Evolutionary conservation across 1,139 yeast species (phyloP).

Genomic region (Debaryomycetaceae sp.): DNA sequence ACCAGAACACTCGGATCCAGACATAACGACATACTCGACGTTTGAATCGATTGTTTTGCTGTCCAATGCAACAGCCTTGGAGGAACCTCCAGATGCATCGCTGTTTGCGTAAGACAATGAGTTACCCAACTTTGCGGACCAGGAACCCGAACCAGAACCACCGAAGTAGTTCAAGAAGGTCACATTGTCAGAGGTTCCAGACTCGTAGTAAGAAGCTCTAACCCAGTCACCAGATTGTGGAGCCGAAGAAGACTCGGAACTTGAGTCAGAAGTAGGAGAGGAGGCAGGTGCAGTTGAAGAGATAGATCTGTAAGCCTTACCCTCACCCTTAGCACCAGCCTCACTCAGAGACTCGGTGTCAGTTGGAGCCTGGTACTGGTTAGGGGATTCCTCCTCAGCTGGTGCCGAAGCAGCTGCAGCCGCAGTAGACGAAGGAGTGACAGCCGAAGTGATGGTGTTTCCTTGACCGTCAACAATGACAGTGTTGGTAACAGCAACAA

Average conservation of each 20-base stretch:
- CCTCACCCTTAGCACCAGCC: slow-evolving; percentile 22
- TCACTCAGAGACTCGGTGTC: no score
- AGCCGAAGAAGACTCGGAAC: slow-evolving; percentile 27
- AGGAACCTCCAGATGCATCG: slow-evolving; percentile 72
- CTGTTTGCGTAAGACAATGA: slow-evolving; percentile 79
- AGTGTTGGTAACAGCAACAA: slow-evolving; percentile 72
- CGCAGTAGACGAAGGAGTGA: slow-evolving; percentile 18
- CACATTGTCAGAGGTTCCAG: slow-evolving; percentile 57
- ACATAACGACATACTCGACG: slow-evolving; percentile 58
- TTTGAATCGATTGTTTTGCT: slow-evolving; percentile 53
- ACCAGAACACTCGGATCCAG: slow-evolving; percentile 54
- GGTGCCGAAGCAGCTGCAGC: slow-evolving; percentile 33
- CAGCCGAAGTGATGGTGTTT: slow-evolving; percentile 35
- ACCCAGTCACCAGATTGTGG: slow-evolving; percentile 58
- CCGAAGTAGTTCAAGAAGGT: slow-evolving; percentile 85
- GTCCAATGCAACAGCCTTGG: slow-evolving; percentile 52
- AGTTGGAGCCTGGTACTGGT: no score
- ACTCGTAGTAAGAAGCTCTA: slow-evolving; percentile 70
- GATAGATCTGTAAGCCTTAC: slow-evolving; percentile 43
- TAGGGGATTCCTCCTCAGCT: background rate
- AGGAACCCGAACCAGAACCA: slow-evolving; percentile 79
- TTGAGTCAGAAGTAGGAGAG: slow-evolving; percentile 18
- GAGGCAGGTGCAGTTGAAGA: slow-evolving; percentile 28
- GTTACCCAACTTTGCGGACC: slow-evolving; percentile 84
- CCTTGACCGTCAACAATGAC: slow-evolving; percentile 62